These are phyloP conservation scores for Rubia balearica DNA, from an alignment of 305 asterid species.

Conservation along the genomic window DNA sequence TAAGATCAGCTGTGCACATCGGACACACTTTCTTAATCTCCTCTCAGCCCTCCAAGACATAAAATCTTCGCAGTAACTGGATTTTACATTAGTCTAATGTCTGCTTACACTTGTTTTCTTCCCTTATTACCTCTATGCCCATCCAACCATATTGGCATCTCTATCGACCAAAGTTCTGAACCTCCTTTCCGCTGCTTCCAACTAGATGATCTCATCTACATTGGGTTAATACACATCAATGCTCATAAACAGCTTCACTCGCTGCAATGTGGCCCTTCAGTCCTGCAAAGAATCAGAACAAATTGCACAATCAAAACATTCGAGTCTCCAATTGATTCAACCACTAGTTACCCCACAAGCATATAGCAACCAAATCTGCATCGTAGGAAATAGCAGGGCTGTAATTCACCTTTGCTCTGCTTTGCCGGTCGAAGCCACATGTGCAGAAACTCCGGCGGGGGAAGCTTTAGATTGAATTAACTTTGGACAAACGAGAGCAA, in stretches of 20 bases:
- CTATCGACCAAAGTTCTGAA: neutral
- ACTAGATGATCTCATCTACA: neutral
- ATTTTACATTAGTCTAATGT: neutral
- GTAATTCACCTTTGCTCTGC: slow-evolving; percentile 16
- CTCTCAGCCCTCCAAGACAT: neutral
- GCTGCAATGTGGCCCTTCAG: neutral
- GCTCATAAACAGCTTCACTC: neutral
- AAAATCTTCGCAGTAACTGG: neutral
- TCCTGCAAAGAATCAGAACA: neutral
- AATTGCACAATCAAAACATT: neutral
- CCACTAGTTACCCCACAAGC: neutral
- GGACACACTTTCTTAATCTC: neutral
- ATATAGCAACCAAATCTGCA: neutral
- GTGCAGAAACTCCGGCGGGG: slow-evolving; percentile 25
- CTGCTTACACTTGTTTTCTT: neutral
- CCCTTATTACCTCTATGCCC: neutral
- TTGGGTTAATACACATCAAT: neutral
- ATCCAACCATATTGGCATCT: neutral
- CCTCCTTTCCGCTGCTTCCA: neutral
- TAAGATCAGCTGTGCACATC: too few relatives aligned
- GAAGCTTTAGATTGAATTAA: slow-evolving; percentile 21
- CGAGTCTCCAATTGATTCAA: neutral
- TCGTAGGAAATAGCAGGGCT: slow-evolving; percentile 4
- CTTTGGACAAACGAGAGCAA: slow-evolving; percentile 21
- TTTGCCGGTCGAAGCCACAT: slow-evolving; percentile 31